Evolutionary conservation across 768 basidiomycete species (phyloP), one percentile per base, ranked within the genome.

Genomic region (Amanita inopinata): DNA sequence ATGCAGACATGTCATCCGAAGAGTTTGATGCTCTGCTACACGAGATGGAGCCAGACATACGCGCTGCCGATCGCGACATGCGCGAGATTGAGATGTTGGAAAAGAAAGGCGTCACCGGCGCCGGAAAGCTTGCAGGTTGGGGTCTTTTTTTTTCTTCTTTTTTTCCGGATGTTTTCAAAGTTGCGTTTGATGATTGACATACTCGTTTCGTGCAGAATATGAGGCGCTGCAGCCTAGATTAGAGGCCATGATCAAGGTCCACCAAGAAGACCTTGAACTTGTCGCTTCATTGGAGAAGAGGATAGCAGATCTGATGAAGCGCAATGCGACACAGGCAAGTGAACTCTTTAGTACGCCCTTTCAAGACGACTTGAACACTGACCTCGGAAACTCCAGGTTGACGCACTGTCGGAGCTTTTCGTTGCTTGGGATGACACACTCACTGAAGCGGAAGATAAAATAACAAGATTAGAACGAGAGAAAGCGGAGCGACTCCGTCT

Each of bases 11-110:
- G 77, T 69, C 80, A 0, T 53, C 74, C 0, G 72, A 73, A 44
- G 84, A 84, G 51, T 62, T 89, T 5, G 81, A 84, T 30, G 78
- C 80, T 0, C 68, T 84, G 43, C 59, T 89, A 7, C 60, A 70
- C 0, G 87, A 91, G 53, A 83, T 90, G 78, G 88, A 89, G 49
- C 73, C 78, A 3, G 88, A 91, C 39, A 77, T 90, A 38, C 84
- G 87, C 22, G 74, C 78, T 23, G 87, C 85, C 7, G 88, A 90
- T 51, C 74, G 82, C 5, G 85, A 88, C 51, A 74, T 89, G 70
- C 73, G 72, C 27, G 87, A 89, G 54, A 84, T 91, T 23, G 78
- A 80, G 45, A 58, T 66, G 10, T 59, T 89, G 34, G 79, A 83
- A 51, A 71, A 71, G 53, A 83, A 76, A 49, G 84, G 83, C 24